Evolutionary conservation across 2,329 filamentous ascomycete genomes (phyloP).

Genomic region (Trichoderma sp.): DNA sequence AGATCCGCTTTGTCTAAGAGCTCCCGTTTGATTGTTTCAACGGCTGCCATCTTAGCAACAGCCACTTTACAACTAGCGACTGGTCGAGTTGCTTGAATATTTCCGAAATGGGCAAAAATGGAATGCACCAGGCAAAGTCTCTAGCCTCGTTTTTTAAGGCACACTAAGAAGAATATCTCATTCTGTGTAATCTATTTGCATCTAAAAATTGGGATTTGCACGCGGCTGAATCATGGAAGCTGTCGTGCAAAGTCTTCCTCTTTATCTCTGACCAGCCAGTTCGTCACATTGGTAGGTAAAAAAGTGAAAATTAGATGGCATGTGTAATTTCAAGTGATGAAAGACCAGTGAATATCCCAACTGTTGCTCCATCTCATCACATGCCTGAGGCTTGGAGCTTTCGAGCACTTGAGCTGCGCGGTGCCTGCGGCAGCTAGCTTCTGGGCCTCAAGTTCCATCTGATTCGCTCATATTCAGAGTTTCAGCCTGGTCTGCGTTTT

Average conservation of each 20-base stretch:
- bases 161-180: neutral
- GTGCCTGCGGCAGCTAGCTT: neutral
- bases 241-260: neutral
- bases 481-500: neutral
- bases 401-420: neutral
- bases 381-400: neutral
- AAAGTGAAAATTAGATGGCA: neutral
- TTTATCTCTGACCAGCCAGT: neutral
- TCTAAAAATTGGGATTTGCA: neutral
- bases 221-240: neutral
- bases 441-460: neutral
- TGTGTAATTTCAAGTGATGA: neutral
- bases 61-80: constrained; percentile 1
- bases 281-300: neutral
- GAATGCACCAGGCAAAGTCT: constrained; percentile 6
- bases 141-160: neutral
- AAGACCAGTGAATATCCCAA: neutral
- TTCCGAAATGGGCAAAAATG: neutral
- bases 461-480: neutral
- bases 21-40: neutral
- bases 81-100: neutral
- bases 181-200: neutral
- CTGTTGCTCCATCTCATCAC: neutral
- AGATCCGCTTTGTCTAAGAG: neutral
- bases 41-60: neutral